Evolutionary conservation across 225 moss, liverwort and hornwort species (phyloP).

Genomic region (Ulota crispa): DNA sequence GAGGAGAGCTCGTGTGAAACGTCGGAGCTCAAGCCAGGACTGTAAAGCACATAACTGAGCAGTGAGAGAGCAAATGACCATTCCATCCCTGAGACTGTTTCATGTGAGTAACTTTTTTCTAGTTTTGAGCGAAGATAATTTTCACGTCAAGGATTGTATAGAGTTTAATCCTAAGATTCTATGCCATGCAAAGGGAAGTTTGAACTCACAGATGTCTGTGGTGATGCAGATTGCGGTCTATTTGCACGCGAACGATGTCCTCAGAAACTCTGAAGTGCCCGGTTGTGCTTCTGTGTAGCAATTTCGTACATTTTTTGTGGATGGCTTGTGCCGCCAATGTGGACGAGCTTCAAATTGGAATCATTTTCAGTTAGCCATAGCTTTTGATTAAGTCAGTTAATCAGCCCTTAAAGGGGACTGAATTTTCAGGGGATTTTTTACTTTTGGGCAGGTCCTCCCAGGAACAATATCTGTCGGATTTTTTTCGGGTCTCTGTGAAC

Average conservation of each 20-base stretch:
- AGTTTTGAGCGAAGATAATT: not conserved
- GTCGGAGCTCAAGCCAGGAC: conserved; percentile 39
- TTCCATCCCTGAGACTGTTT: not conserved
- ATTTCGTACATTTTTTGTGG: conserved; percentile 24
- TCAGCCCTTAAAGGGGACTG: too few species aligned
- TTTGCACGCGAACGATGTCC: not conserved
- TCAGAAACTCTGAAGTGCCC: conserved; percentile 20
- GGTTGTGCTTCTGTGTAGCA: conserved; percentile 23
- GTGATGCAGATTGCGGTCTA: conserved; percentile 19
- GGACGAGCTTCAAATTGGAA: not conserved
- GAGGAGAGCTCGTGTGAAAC: conserved; percentile 56
- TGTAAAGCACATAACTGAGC: conserved; percentile 14
- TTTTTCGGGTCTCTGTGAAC: too few species aligned
- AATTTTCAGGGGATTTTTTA: too few species aligned
- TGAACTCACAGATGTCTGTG: conserved; percentile 18
- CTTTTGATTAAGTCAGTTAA: too few species aligned
- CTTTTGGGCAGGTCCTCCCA: too few species aligned
- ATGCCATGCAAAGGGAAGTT: not conserved
- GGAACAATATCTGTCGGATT: too few species aligned
- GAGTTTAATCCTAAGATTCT: not conserved
- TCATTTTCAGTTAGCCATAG: too few species aligned
- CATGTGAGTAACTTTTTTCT: not conserved
- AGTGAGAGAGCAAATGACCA: conserved; percentile 10
- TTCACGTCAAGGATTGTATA: not conserved
- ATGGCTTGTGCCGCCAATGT: conserved; percentile 10